Percentiles rank a stretch among this genome's conserved stretches.
These are phyloP conservation scores for Closterium sp. DNA, from an alignment of 139 green algal species.

Conservation along the genomic window DNA sequence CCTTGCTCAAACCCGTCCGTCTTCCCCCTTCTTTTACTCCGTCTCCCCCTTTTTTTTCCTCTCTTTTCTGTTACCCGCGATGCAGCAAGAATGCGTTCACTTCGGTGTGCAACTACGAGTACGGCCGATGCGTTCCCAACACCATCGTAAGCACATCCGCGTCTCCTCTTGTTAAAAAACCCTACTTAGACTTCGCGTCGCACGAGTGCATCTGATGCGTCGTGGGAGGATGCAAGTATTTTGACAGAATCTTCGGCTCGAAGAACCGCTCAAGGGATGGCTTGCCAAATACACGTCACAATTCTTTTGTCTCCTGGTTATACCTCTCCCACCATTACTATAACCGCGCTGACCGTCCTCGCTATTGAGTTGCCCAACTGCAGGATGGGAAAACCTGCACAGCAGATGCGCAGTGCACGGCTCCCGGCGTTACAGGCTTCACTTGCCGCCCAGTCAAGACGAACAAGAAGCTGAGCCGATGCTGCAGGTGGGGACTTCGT, in stretches of 20 bases:
- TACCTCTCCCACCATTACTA: too few species aligned
- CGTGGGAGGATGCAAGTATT: too few species aligned
- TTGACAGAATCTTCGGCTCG: too few species aligned
- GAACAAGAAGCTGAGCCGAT: background rate
- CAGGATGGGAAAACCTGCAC: background rate
- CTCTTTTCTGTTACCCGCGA: background rate
- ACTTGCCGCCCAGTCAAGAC: background rate
- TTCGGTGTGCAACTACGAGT: background rate
- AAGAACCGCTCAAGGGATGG: too few species aligned
- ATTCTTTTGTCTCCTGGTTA: too few species aligned
- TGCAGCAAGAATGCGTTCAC: background rate
- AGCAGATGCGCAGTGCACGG: background rate
- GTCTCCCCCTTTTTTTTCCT: background rate
- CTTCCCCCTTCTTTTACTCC: background rate
- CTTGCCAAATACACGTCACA: too few species aligned
- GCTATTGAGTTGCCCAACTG: background rate
- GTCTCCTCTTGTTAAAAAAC: too few species aligned
- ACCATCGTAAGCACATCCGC: background rate
- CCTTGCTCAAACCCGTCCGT: background rate
- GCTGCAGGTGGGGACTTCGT: background rate
- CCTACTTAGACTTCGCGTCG: too few species aligned
- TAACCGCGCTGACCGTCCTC: too few species aligned
- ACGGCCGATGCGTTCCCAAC: background rate
- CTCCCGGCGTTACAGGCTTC: background rate
- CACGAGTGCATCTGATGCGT: too few species aligned